Conservation (phyloP, 2,329 filamentous ascomycete species). For the Rasamsonia emersonii region DNA sequence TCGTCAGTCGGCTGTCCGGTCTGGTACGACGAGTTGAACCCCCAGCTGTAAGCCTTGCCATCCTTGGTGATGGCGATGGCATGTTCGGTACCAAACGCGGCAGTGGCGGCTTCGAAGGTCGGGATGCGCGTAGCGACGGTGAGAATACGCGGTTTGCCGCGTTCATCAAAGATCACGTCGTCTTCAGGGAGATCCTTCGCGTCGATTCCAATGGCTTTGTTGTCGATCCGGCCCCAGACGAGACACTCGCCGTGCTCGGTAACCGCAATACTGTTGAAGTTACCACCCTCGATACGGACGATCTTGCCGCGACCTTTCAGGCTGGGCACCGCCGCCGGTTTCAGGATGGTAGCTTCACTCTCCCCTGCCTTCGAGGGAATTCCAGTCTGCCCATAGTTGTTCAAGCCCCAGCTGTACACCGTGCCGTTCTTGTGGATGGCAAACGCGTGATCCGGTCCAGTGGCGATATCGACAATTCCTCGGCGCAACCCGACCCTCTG, state of each 20-base stretch:
- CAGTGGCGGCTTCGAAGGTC: slow-evolving; percentile 36
- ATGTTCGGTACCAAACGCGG: slow-evolving; percentile 63
- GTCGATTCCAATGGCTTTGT: slow-evolving; percentile 49
- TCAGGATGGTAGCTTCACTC: slow-evolving; percentile 58
- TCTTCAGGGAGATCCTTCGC: slow-evolving; percentile 42
- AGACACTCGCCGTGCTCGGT: slow-evolving; percentile 44
- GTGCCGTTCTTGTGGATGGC: slow-evolving; percentile 56
- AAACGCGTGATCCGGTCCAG: slow-evolving; percentile 71
- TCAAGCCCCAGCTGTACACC: slow-evolving; percentile 71
- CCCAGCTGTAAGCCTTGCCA: slow-evolving; percentile 69
- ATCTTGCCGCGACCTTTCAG: slow-evolving; percentile 53
- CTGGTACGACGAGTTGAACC: slow-evolving; percentile 72
- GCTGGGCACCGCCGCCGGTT: slow-evolving; percentile 55
- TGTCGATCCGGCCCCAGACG: slow-evolving; percentile 49
- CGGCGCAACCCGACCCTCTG: slow-evolving; percentile 45
- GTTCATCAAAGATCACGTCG: slow-evolving; percentile 52
- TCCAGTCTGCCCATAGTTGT: slow-evolving; percentile 73
- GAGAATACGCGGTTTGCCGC: slow-evolving; percentile 56
- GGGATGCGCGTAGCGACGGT: slow-evolving; percentile 26
- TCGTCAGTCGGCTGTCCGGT: slow-evolving; percentile 70
- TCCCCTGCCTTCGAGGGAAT: slow-evolving; percentile 51
- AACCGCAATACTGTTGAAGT: slow-evolving; percentile 59
- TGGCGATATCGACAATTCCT: slow-evolving; percentile 49
- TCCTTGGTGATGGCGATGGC: slow-evolving; percentile 60
- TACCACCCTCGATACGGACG: slow-evolving; percentile 56